phyloP scores from a whole-genome alignment of 805 yeast genomes.

The Ogataea methanolica region DNA sequence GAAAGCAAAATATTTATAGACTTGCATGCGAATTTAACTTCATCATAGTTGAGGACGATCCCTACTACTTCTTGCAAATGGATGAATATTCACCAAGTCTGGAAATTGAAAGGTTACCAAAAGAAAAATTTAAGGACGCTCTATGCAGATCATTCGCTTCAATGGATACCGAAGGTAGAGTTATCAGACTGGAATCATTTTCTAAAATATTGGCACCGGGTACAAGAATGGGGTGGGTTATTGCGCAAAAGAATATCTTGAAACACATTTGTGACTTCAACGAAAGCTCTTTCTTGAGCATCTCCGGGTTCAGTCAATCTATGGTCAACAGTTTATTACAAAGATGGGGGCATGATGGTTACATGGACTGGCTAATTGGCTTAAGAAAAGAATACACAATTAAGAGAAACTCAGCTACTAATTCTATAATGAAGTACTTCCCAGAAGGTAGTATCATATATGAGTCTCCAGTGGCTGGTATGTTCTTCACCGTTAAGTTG shows the following conservation, averaged over 20 bases:
- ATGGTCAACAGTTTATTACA: conserved; percentile 64
- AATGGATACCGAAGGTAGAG: conserved; percentile 86
- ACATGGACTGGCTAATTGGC: conserved; percentile 84
- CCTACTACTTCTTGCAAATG: conserved; percentile 96
- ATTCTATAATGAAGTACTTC: conserved; percentile 58
- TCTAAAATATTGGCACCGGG: conserved; percentile 95
- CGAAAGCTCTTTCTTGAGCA: conserved; percentile 77
- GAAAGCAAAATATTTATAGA: conserved; percentile 73
- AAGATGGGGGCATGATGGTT: conserved; percentile 89
- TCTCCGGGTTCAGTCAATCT: conserved; percentile 78
- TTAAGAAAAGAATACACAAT: conserved; percentile 76
- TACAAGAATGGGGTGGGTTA: conserved; percentile 82
- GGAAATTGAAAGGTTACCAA: conserved; percentile 31
- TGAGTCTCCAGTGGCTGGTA: conserved; percentile 75
- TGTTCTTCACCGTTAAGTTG: conserved; percentile 73
- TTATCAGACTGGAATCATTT: conserved; percentile 81
- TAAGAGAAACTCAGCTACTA: conserved; percentile 84
- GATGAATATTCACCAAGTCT: conserved; percentile 53
- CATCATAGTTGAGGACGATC: conserved; percentile 90
- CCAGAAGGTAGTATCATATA: conserved; percentile 40
- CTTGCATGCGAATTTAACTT: conserved; percentile 83
- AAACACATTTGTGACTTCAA: conserved; percentile 68
- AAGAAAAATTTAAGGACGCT: conserved; percentile 60
- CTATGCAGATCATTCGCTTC: conserved; percentile 74
- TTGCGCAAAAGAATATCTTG: conserved; percentile 61